These are phyloP conservation scores for Euphorbia lathyris DNA, from an alignment of 345 rosid species.

Conservation along the genomic window DNA sequence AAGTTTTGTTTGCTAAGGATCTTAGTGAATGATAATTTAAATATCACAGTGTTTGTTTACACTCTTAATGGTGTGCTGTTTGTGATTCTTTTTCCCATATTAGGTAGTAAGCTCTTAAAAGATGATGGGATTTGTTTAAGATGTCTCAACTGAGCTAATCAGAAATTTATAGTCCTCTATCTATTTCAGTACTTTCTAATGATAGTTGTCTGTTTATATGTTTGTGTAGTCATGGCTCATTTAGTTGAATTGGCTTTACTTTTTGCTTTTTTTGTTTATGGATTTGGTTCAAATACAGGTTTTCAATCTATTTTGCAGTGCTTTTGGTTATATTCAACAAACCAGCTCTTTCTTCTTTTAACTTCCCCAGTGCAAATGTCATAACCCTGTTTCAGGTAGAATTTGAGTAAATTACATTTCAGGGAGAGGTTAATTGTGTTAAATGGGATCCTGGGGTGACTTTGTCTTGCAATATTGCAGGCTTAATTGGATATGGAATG, in stretches of 20 bases:
- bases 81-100: no score
- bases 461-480: no score
- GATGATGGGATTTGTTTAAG: background rate
- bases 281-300: background rate
- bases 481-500: no score
- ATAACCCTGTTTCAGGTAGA: constrained; percentile 88
- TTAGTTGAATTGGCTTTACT: background rate
- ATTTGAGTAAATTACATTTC: no score
- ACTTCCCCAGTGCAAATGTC: constrained; percentile 81
- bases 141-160: background rate
- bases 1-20: no score
- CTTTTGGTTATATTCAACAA: constrained; percentile 89
- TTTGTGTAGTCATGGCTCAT: background rate
- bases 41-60: no score
- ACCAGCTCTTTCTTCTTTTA: constrained; percentile 95
- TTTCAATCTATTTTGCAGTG: constrained; percentile 45
- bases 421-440: no score
- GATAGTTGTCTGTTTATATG: background rate
- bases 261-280: background rate
- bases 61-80: no score
- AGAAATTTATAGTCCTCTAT: background rate
- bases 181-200: background rate
- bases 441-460: no score
- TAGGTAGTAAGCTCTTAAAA: background rate
- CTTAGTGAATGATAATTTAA: no score